phyloP scores from a whole-genome alignment of 2,329 filamentous ascomycete genomes.

The Alternaria arborescens region DNA sequence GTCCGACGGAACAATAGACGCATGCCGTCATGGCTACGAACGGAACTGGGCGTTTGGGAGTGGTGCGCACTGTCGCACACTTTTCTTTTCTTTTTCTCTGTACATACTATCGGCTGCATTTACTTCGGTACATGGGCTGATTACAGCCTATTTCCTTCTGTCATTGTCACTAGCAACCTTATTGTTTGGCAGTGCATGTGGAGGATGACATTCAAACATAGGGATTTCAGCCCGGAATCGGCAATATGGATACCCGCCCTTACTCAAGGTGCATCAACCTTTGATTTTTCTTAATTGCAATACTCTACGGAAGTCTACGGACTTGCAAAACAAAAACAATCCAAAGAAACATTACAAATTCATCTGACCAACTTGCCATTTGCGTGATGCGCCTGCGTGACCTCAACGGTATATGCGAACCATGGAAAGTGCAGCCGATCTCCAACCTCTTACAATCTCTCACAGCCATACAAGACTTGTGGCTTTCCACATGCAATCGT shows the following conservation, averaged over 20 bases:
- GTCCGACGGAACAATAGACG: slow-evolving; percentile 45
- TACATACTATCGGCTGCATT: slow-evolving; percentile 24
- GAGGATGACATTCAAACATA: slow-evolving; percentile 20
- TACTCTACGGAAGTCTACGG: background rate
- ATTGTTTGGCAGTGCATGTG: slow-evolving; percentile 12
- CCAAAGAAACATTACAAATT: background rate
- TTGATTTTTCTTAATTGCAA: slow-evolving; percentile 20
- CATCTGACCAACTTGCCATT: background rate
- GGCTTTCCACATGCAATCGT: slow-evolving; percentile 7
- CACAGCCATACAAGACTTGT: background rate
- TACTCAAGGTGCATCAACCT: slow-evolving; percentile 36
- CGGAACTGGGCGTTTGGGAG: slow-evolving; percentile 27
- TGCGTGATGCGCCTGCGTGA: background rate
- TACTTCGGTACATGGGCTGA: slow-evolving; percentile 10
- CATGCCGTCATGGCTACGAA: slow-evolving; percentile 53
- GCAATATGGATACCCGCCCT: slow-evolving; percentile 48
- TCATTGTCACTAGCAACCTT: background rate
- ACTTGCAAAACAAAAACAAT: slow-evolving; percentile 2
- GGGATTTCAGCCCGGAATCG: slow-evolving; percentile 25
- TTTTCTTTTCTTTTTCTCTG: slow-evolving; percentile 21
- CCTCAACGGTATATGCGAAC: background rate
- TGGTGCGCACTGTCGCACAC: slow-evolving; percentile 15
- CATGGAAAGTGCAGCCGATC: background rate
- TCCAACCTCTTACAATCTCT: background rate
- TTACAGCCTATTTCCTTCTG: slow-evolving; percentile 1